phyloP scores from a whole-genome alignment of 768 basidiomycete species.

The Leccinum broughii region DNA sequence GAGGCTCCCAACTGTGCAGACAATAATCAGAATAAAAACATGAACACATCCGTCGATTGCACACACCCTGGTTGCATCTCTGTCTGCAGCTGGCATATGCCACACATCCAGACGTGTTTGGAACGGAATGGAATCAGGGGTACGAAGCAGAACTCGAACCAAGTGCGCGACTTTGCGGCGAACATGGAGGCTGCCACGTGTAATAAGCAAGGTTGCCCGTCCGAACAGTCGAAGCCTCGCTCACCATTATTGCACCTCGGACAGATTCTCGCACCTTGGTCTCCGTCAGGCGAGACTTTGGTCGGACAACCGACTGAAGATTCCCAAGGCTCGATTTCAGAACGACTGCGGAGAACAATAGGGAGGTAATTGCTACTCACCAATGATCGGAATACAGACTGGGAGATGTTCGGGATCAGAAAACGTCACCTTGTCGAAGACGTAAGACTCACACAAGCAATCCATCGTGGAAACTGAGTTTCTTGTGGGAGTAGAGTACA shows the following conservation, averaged over 20 bases:
- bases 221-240: constrained; percentile 9
- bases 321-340: constrained; percentile 3
- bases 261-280: constrained; percentile 56
- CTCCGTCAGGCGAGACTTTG: constrained; percentile 54
- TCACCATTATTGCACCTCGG: constrained; percentile 73
- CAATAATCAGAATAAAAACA: not conserved
- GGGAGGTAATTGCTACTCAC: constrained; percentile 34
- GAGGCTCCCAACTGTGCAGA: constrained; percentile 36
- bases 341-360: constrained; percentile 11
- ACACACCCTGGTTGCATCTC: constrained; percentile 53
- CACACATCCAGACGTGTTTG: constrained; percentile 68
- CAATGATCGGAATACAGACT: constrained; percentile 56
- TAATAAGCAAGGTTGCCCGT: not conserved
- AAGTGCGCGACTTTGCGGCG: constrained; percentile 61
- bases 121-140: constrained; percentile 66
- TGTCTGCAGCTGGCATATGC: constrained; percentile 66
- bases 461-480: constrained; percentile 7
- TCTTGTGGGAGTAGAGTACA: not conserved
- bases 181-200: constrained; percentile 51
- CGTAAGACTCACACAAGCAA: constrained; percentile 9
- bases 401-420: constrained; percentile 7
- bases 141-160: constrained; percentile 79
- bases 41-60: not conserved
- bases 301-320: constrained; percentile 65
- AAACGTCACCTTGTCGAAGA: too few species aligned